These are phyloP conservation scores for Furcasterigmium sp. DNA, from an alignment of 2,329 filamentous ascomycete genomes.

Conservation along the genomic window DNA sequence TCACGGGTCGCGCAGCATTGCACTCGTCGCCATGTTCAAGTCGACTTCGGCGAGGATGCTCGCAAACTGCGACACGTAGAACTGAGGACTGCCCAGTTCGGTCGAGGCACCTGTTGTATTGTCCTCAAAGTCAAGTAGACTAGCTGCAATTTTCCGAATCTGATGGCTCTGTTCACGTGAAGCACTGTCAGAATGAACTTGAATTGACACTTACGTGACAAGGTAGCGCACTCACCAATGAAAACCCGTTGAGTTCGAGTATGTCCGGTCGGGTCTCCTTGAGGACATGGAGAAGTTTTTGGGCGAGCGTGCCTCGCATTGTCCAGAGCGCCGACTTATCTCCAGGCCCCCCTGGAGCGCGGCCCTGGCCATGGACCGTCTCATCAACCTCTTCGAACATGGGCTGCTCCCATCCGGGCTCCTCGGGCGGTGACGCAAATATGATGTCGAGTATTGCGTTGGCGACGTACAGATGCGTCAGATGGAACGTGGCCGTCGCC, in stretches of 20 bases:
- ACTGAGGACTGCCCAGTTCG: background rate
- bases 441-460: background rate
- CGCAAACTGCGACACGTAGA: background rate
- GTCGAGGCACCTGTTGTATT: background rate
- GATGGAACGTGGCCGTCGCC: background rate
- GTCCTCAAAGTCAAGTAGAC: background rate
- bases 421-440: background rate
- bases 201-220: background rate
- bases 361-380: background rate
- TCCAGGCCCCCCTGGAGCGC: background rate
- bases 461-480: background rate
- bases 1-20: background rate
- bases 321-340: background rate
- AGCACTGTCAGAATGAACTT: background rate
- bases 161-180: background rate
- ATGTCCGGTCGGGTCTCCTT: background rate
- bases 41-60: background rate
- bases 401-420: background rate
- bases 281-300: background rate
- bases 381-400: background rate
- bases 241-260: background rate
- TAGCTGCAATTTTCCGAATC: conserved; percentile 1
- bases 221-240: background rate
- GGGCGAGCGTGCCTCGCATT: background rate
- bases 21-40: background rate